Evolutionary conservation across 306 rosid genomes (phyloP).

Genomic region (cucumber (Cucumis sativus)): Cucumber_9930_V3 NC_026657.2:29891001-29891500

Average conservation of each 20-base stretch:
- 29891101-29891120: no score
- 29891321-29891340: conserved; percentile 63
- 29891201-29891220: conserved; percentile 7
- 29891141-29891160: conserved; percentile 1
- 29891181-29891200: not conserved
- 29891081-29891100: no score
- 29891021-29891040: no score
- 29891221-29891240: not conserved
- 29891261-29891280: conserved; percentile 17
- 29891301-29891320: conserved; percentile 30
- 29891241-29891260: not conserved
- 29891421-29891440: conserved; percentile 91
- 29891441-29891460: conserved; percentile 93
- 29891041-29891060: no score
- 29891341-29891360: conserved; percentile 79
- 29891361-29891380: conserved; percentile 49
- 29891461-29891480: not conserved
- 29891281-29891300: conserved; percentile 11
- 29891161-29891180: not conserved
- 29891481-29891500: not conserved
- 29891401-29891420: conserved; percentile 63
- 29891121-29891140: not conserved
- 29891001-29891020: not conserved
- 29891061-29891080: no score
- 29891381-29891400: conserved; percentile 47